A percentile compares a stretch with the other conserved stretches of the same genome.
Conservation (phyloP, 371 early-diverging fungal species). For the Mortierella sp. region DNA sequence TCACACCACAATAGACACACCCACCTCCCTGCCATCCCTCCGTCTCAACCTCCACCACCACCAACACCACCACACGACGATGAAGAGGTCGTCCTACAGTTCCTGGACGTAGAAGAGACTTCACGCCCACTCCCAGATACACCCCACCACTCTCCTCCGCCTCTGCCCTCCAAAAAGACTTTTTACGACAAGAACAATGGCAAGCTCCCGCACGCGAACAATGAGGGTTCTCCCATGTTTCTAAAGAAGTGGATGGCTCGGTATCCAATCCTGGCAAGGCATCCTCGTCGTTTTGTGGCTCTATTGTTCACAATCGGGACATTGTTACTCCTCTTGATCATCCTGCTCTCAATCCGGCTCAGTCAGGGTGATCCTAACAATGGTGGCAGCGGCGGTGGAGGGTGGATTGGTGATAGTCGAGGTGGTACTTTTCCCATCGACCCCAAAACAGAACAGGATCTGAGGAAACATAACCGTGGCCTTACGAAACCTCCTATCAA, state of each 20-base stretch:
- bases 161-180: constrained; percentile 21
- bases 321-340: constrained; percentile 18
- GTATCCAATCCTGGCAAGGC: constrained; percentile 35
- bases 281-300: constrained; percentile 41
- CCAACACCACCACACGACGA: constrained; percentile 16
- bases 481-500: constrained; percentile 33
- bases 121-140: constrained; percentile 10
- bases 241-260: constrained; percentile 28
- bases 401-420: constrained; percentile 4
- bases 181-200: constrained; percentile 14
- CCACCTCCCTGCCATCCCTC: not conserved
- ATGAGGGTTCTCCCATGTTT: constrained; percentile 13
- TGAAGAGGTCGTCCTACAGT: not conserved
- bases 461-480: constrained; percentile 31
- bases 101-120: not conserved
- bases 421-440: constrained; percentile 7
- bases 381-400: not conserved
- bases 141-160: constrained; percentile 1
- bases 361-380: constrained; percentile 14
- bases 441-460: constrained; percentile 15
- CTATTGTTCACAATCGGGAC: constrained; percentile 12
- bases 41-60: constrained; percentile 1
- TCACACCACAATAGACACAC: not conserved
- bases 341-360: constrained; percentile 32
- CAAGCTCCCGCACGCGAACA: constrained; percentile 5